A percentile compares a stretch with the other conserved stretches of the same genome.
Conservation (phyloP, 192 early-diverging fungal species). For the Lunasporangiospora selenospora region DNA sequence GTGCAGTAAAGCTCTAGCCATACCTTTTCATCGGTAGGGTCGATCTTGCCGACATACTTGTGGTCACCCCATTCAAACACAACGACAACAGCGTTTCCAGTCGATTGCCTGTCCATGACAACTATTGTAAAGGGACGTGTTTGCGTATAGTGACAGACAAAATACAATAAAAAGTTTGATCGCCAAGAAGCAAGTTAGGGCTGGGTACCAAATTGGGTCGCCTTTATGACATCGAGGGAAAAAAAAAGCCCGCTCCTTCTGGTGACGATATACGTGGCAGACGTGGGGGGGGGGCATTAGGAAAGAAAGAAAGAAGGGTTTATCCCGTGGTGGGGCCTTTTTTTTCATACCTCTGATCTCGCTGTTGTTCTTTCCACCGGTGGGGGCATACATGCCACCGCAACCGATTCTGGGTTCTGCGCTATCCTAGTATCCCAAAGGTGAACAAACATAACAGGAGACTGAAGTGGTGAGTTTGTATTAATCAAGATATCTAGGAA, state of each 20-base stretch:
- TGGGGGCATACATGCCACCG: constrained; percentile 30
- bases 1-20: too few species aligned
- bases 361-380: constrained; percentile 17
- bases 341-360: constrained; percentile 28
- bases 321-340: background rate
- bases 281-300: too few species aligned
- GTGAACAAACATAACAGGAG: too few species aligned
- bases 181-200: too few species aligned
- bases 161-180: too few species aligned
- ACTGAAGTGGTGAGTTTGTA: background rate
- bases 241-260: too few species aligned
- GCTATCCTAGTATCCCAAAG: constrained; percentile 33
- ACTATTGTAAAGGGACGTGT: constrained; percentile 26
- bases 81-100: constrained; percentile 49
- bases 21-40: constrained; percentile 20
- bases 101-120: constrained; percentile 34
- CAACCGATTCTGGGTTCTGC: constrained; percentile 1
- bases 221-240: too few species aligned
- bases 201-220: too few species aligned
- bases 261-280: too few species aligned
- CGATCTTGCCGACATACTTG: constrained; percentile 46
- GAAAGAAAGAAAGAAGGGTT: too few species aligned
- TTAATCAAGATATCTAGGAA: background rate
- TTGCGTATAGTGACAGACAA: too few species aligned
- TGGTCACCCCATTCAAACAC: constrained; percentile 57